Percentiles rank a stretch among this genome's conserved stretches.
These are phyloP conservation scores for Cotoneaster glaucophyllus DNA, from an alignment of 306 rosid species.

Conservation along the genomic window DNA sequence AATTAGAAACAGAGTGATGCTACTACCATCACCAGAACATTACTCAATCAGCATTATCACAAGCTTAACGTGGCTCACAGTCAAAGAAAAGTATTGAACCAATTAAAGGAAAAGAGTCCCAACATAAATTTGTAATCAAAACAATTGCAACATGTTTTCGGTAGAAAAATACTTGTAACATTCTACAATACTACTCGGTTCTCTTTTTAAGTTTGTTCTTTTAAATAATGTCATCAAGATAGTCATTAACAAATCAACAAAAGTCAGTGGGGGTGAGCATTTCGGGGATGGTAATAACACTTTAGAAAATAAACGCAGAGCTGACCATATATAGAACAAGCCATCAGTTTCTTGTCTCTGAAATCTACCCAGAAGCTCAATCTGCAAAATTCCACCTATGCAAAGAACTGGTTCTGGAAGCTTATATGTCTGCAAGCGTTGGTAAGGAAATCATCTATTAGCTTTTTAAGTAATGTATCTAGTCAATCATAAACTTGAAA, in stretches of 20 bases:
- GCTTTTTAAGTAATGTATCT: neutral
- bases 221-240: neutral
- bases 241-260: neutral
- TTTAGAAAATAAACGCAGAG: neutral
- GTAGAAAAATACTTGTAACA: neutral
- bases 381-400: slow-evolving; percentile 81
- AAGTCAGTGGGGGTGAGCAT: neutral
- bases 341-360: slow-evolving; percentile 82
- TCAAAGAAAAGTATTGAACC: neutral
- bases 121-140: neutral
- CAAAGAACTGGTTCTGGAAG: slow-evolving; percentile 93
- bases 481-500: neutral
- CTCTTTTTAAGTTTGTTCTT: neutral
- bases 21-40: no score
- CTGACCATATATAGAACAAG: slow-evolving; percentile 78
- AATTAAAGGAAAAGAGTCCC: neutral
- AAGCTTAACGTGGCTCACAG: neutral
- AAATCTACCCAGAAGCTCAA: slow-evolving; percentile 83
- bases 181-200: neutral
- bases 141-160: neutral
- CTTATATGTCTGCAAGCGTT: slow-evolving; percentile 54
- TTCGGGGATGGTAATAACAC: neutral
- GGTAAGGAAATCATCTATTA: slow-evolving; percentile 11
- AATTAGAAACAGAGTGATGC: no score
- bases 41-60: neutral